Evolutionary conservation across 352 stramenopile species (phyloP), one percentile per base, ranked within the genome.

Genomic region (Pelagophyceae sp.): DNA sequence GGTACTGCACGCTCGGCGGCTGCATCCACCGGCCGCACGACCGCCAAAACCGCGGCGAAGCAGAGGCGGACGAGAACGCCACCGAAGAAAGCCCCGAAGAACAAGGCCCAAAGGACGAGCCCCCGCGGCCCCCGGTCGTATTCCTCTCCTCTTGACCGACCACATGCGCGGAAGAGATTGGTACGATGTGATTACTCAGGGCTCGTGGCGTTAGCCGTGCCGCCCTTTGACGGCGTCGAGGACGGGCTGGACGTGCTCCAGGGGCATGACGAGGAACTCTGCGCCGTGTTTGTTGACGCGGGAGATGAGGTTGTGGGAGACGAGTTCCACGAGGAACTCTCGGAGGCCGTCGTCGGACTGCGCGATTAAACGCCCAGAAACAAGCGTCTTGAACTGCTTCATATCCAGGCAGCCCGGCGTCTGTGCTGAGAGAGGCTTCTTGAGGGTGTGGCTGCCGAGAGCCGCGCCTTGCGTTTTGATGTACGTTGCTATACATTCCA

Each of bases 341-440:
- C 31, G 31, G 35, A 58, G 23, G 35, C 33, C 5, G 37, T 51
- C 67, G 17, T 74, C 67, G 67, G 67, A 37, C 20, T 51, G 31
- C 15, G 67, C 67, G 67, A 74, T 74, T 19, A 74, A 29, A 11
- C n/a, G 27, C 45, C 23, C 23, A 23, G 11, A 23, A 11, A 54
- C 11, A 23, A 54, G 11, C 45, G 11, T 54, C 11, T 23, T 11
- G 45, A 54, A 54, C 11, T 54, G 45, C 11, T 23, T 11, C 45
- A 54, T 54, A 11, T 54, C 45, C 45, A 54, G 11, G 45, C 45
- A 37, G 67, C 67, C 35, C 67, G 67, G 38, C 35, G 67, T 74
- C 2, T 60, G 23, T 2, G 67, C 51, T 11, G 23, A 25, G 17
- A 74, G 38, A 2, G 58, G 35, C 3, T 54, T 33, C 20, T 32